Evolutionary conservation across 306 rosid species (phyloP), one percentile per base, ranked within the genome.

Genomic region (Cucurbita moschata): DNA sequence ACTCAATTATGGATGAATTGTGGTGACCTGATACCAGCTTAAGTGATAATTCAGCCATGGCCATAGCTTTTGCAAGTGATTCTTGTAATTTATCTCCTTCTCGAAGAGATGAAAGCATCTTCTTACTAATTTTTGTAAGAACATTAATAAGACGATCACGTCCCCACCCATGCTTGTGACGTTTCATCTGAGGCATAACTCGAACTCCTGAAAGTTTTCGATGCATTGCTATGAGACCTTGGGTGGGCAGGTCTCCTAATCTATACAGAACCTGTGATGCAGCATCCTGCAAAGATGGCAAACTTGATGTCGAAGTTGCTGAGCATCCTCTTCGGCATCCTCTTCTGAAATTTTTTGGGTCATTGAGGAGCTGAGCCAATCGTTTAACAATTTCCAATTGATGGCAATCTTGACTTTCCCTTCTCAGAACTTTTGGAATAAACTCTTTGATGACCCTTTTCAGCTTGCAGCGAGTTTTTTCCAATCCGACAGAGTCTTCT

Each of bases 21-120:
- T 71, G 83, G 70, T 76, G 76, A 79, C 89, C 89, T 38, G 76
- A 79, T 50, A 66, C 71, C 49, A 94, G 77, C 81, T 86, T 86
- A 61, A 73, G 63, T 21, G 92, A 85, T 69, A 94, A 85, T 73
- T 80, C 87, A n/a, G 92, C 90, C 60, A 94, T 73, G 13, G 94
- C 86, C 95, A 89, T 86, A 69, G 97, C 97, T 84, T 87, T 87
- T 76, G 91, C 92, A 52, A 94, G 81, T 78, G 89, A 82, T 71
- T 78, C 87, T 47, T 76, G 95, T 7, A 83, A 79, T 67, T 86
- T 84, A 79, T 81, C 89, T 40, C 77, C 86, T 76, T 67, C 49
- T 61, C 79, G 78, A 71, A 74, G 82, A 76, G 80, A 78, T 4
- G 80, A 85, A 79, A 94, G 92, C 92, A 87, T 85, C 68, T 78